A percentile compares a stretch with the other conserved stretches of the same genome.
These are phyloP conservation scores for Rhynchosporium secalis DNA, from an alignment of 2,329 filamentous ascomycete genomes.

Conservation along the genomic window DNA sequence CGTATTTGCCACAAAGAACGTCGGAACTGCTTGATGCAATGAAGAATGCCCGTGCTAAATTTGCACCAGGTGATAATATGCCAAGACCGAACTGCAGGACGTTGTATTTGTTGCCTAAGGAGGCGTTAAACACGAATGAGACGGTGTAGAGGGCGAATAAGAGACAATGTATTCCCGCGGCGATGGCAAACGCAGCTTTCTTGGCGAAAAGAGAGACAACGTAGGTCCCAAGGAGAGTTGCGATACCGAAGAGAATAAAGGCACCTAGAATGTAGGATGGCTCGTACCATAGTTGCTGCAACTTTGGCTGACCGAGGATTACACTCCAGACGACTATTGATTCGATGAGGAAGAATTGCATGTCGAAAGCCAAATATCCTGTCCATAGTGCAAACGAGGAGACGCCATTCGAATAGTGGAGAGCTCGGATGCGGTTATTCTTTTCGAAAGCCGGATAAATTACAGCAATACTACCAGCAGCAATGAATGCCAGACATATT, in stretches of 20 bases:
- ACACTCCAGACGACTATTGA: slow-evolving; percentile 31
- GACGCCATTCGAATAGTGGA: slow-evolving; percentile 37
- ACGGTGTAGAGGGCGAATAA: slow-evolving; percentile 51
- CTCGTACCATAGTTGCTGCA: slow-evolving; percentile 29
- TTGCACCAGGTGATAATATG: slow-evolving; percentile 57
- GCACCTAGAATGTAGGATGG: slow-evolving; percentile 29
- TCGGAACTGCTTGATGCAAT: slow-evolving; percentile 42
- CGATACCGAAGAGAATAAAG: slow-evolving; percentile 36
- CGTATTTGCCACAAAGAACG: slow-evolving; percentile 34
- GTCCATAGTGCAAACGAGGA: slow-evolving; percentile 35
- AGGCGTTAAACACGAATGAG: slow-evolving; percentile 53
- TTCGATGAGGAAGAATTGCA: slow-evolving; percentile 34
- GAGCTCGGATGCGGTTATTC: slow-evolving; percentile 32
- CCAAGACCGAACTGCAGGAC: slow-evolving; percentile 58
- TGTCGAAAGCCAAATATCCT: slow-evolving; percentile 35
- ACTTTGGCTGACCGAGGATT: slow-evolving; percentile 23
- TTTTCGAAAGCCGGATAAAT: slow-evolving; percentile 36
- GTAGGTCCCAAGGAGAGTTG: slow-evolving; percentile 35
- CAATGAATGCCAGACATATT: slow-evolving; percentile 32
- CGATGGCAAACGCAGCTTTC: slow-evolving; percentile 35
- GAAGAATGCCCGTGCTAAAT: slow-evolving; percentile 57
- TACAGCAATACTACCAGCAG: slow-evolving; percentile 29
- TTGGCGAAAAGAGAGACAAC: slow-evolving; percentile 32
- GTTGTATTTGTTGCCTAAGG: slow-evolving; percentile 53
- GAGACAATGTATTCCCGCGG: slow-evolving; percentile 33